Percentiles rank a stretch among this genome's conserved stretches.
Evolutionary conservation across 2,329 filamentous ascomycete genomes (phyloP).

Genomic region (Eurotiales sp.): DNA sequence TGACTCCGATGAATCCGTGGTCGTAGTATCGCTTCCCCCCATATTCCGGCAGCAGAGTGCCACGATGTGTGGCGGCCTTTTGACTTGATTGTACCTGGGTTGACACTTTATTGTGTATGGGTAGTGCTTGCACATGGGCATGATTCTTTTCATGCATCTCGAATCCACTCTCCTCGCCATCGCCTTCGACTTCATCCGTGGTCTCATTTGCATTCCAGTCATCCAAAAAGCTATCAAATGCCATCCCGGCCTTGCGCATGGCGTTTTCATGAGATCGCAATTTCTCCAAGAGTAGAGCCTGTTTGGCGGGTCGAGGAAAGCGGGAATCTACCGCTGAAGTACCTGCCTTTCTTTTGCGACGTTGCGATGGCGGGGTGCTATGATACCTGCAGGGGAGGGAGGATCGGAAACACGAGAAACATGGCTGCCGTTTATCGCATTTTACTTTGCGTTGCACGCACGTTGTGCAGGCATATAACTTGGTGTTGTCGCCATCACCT

Average conservation of each 20-base stretch:
- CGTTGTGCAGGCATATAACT: background rate
- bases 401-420: conserved; percentile 1
- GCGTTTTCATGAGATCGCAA: background rate
- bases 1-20: conserved; percentile 1
- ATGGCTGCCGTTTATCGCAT: conserved; percentile 3
- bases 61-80: background rate
- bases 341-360: background rate
- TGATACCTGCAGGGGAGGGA: background rate
- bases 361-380: background rate
- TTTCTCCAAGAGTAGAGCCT: background rate
- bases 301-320: background rate
- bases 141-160: background rate
- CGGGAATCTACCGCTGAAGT: background rate
- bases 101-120: background rate
- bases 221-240: background rate
- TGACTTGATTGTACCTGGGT: background rate
- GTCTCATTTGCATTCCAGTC: background rate
- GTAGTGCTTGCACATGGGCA: background rate
- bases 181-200: background rate
- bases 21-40: conserved; percentile 4
- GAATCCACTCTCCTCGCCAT: background rate
- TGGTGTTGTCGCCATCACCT: background rate
- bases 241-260: background rate
- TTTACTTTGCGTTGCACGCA: background rate
- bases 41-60: background rate